Evolutionary conservation across 2,329 filamentous ascomycete genomes (phyloP).

Genomic region (Fusarium solani-melongenae): DNA sequence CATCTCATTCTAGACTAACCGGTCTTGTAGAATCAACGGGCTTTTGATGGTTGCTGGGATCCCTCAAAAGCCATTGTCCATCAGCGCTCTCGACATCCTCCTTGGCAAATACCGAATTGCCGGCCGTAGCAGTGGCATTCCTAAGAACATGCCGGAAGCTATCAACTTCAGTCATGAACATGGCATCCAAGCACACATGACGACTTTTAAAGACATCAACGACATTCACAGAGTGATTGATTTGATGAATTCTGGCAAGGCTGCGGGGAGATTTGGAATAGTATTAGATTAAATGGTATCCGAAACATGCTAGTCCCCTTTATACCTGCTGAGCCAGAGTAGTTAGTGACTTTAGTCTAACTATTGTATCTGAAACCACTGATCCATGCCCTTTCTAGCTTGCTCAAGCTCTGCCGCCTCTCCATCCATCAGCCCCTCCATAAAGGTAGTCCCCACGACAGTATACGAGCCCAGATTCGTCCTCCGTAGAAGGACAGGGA

Average conservation of each 20-base stretch:
- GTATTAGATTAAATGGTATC: background rate
- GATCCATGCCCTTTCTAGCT: background rate
- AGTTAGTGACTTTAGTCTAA: constrained; percentile 33
- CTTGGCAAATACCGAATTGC: constrained; percentile 54
- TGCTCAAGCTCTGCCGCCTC: background rate
- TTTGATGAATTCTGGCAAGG: background rate
- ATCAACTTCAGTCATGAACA: constrained; percentile 56
- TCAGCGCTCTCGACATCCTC: constrained; percentile 53
- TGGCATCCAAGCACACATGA: constrained; percentile 3
- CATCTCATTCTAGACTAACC: background rate
- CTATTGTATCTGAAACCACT: background rate
- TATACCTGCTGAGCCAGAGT: no score
- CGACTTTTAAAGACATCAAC: background rate
- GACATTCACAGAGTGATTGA: background rate
- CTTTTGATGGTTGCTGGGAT: constrained; percentile 57
- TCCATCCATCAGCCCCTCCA: background rate
- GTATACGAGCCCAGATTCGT: background rate
- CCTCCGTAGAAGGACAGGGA: background rate
- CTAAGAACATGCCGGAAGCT: constrained; percentile 55
- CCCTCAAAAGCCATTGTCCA: constrained; percentile 48
- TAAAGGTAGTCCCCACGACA: background rate
- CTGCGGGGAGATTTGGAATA: background rate
- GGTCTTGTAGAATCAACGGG: constrained; percentile 32
- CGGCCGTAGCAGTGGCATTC: constrained; percentile 55
- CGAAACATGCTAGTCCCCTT: background rate